Conservation (phyloP, 805 yeast genomes). For the Torulaspora microellipsoides region DNA sequence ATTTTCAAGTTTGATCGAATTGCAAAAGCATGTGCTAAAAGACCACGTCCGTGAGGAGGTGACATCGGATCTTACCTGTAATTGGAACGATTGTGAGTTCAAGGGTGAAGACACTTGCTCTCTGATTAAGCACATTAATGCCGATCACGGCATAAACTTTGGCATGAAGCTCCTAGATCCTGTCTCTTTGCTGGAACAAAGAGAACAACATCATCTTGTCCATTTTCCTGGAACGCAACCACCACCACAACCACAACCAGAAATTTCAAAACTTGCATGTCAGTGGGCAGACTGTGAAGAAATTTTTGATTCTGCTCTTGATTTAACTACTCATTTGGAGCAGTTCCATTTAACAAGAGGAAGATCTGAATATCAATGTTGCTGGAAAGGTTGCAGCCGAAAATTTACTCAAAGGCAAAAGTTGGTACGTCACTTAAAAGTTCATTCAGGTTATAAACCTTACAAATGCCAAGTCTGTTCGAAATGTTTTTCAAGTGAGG, state of each 20-base stretch:
- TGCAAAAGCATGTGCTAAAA: slow-evolving; percentile 50
- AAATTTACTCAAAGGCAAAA: slow-evolving; percentile 80
- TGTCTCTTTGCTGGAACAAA: slow-evolving; percentile 15
- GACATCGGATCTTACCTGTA: slow-evolving; percentile 42
- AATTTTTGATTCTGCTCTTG: slow-evolving; percentile 49
- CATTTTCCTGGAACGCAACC: neutral
- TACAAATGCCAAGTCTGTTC: slow-evolving; percentile 66
- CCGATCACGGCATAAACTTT: slow-evolving; percentile 40
- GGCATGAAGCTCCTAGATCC: slow-evolving; percentile 27
- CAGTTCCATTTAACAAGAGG: slow-evolving; percentile 70
- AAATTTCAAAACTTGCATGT: slow-evolving; percentile 13
- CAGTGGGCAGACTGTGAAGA: slow-evolving; percentile 44
- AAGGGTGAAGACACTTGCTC: slow-evolving; percentile 47
- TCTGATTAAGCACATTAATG: slow-evolving; percentile 56
- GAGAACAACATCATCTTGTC: slow-evolving; percentile 11
- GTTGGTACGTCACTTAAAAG: slow-evolving; percentile 76
- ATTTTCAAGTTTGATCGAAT: slow-evolving; percentile 37
- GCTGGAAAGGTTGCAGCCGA: slow-evolving; percentile 77
- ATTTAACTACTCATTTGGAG: slow-evolving; percentile 67
- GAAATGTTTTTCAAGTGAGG: slow-evolving; percentile 68
- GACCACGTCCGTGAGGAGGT: slow-evolving; percentile 40
- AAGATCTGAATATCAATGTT: slow-evolving; percentile 61
- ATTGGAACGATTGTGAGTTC: slow-evolving; percentile 71
- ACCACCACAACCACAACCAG: neutral
- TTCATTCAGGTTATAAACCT: slow-evolving; percentile 84